Conservation (phyloP, 2,329 filamentous ascomycete genomes). For the Verticillium isaacii region DNA sequence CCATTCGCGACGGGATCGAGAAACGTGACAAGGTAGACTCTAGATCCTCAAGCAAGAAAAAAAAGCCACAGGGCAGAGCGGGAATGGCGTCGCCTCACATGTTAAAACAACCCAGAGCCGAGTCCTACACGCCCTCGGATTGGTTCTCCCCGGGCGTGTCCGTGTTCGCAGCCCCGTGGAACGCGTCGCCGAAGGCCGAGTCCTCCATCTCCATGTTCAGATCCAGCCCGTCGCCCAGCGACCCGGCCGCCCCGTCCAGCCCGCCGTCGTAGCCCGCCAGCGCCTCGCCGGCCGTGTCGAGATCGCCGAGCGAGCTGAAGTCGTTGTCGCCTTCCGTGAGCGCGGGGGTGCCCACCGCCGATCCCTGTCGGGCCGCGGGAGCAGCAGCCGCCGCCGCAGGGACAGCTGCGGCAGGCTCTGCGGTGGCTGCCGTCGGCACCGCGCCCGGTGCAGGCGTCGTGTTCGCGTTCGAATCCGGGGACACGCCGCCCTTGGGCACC, state of each 20-base stretch:
- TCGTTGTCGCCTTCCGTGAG: slow-evolving; percentile 47
- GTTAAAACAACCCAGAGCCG: background rate
- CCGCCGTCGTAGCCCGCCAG: slow-evolving; percentile 59
- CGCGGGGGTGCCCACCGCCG: slow-evolving; percentile 39
- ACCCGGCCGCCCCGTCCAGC: slow-evolving; percentile 35
- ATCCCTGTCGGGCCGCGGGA: slow-evolving; percentile 29
- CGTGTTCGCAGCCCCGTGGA: slow-evolving; percentile 55
- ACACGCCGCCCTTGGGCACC: slow-evolving; percentile 57
- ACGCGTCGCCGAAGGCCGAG: slow-evolving; percentile 79
- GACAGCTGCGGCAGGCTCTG: background rate
- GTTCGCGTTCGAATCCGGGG: slow-evolving; percentile 27
- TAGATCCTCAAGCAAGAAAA: background rate
- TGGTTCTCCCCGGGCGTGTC: slow-evolving; percentile 26
- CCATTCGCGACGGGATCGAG: background rate
- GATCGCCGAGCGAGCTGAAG: slow-evolving; percentile 58
- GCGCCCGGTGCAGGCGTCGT: slow-evolving; percentile 13
- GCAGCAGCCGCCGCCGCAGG: slow-evolving; percentile 7
- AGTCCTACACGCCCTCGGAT: slow-evolving; percentile 10
- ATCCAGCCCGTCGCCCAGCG: slow-evolving; percentile 51
- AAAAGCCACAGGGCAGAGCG: background rate
- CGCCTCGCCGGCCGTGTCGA: slow-evolving; percentile 69
- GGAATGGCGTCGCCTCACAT: background rate
- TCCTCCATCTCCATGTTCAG: slow-evolving; percentile 68
- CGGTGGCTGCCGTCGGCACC: slow-evolving; percentile 10
- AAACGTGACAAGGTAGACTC: background rate